Base-by-base conservation (phyloP, 768 basidiomycete species). In the Auriscalpium microsporum region DNA sequence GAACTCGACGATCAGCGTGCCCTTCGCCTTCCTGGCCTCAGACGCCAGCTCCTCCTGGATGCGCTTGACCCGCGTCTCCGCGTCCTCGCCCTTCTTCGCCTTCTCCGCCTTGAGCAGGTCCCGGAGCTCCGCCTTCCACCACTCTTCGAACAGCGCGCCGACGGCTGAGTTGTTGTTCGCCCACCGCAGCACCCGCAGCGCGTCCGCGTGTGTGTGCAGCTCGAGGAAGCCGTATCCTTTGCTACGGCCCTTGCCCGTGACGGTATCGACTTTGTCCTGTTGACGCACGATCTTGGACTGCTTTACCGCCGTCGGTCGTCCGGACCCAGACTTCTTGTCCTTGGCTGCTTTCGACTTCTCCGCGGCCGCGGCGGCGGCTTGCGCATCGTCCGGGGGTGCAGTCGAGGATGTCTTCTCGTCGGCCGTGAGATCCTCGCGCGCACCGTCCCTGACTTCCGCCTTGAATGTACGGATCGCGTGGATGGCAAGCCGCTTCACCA, bases 191-290 rank as follows among this genome's bases (percentile, higher is more conserved):
- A 97, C 86, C 23, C 90, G 86, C 21, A 99, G 73, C 7, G 95
- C 93, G 67, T 98, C 92, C 6, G 86, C 83, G 63, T 99, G 96
- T 28, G 75, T 79, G 48, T 83, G 73, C 79, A 96, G 80, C 73
- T 98, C 95, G 35, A 98, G 65, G 72, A 99, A 98, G 10, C 95
- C 96, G 64, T 97, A 99, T 1, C 96, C 95, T 67, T 89, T 92
- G 64, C 87, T 90, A 52, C 86, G 79, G 1, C 91, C 91, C 63
- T 90, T 87, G 4, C 89, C 90, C 0, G 89, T 92, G 42, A 94
- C 68, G 4, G 88, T 76, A 65, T 98, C 95, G 53, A 94, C 78
- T n/a, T 91, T 85, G 59, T 96, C 94, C 11, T 77, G 74, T 68
- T 92, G 88, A 10, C 95, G 84, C 13, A 96, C 85, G 58, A 99